Base-by-base conservation (phyloP, 2,329 filamentous ascomycete species). In the Colletotrichum spinosum region DNA sequence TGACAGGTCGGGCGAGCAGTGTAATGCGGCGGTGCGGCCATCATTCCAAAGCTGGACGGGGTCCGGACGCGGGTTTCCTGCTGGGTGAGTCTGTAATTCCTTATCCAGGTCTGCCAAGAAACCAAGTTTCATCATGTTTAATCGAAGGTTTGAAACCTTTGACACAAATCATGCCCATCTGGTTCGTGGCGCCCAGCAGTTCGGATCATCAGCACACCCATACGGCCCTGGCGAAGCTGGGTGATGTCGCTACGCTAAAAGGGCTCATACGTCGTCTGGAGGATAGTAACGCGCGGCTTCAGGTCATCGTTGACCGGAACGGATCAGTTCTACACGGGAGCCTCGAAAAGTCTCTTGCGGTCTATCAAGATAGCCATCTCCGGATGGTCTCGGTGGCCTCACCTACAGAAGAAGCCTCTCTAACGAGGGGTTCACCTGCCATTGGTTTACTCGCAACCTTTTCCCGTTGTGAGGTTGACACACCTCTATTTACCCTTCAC, bases 1-100 rank as follows among this genome's bases (percentile, higher is more conserved):
- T 17, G 15, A 17, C 50, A 69, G 68, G 55, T 69, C 70, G 2
- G 71, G 71, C 6, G 60, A 65, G 61, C 68, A 69, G 46, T 70
- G 69, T 42, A 59, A 6, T 34, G 56, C 50, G 39, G 56, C 46
- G n/a, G 45, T 55, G 45, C 45, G 39, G 42, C 34, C 48, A 38
- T 46, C 4, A 34, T 6, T 39, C 48, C 44, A 44, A 45, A 8
- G 51, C n/a, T 57, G 12, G 39, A 34, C 39, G 35, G 37, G 13
- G 34, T 25, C 45, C 33, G 25, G 15, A 8, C 49, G 34, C 25
- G n/a, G 11, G n/a, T 33, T 44, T 15, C 42, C 48, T n/a, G 13
- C 38, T 12, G 25, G 33, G 17, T 37, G 17, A 17, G 17, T 50
- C 33, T 13, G 1, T 35, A 9, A 10, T 25, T 35, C 8, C 13